phyloP scores from a whole-genome alignment of 345 rosid species.

The Populus euphratica region DNA sequence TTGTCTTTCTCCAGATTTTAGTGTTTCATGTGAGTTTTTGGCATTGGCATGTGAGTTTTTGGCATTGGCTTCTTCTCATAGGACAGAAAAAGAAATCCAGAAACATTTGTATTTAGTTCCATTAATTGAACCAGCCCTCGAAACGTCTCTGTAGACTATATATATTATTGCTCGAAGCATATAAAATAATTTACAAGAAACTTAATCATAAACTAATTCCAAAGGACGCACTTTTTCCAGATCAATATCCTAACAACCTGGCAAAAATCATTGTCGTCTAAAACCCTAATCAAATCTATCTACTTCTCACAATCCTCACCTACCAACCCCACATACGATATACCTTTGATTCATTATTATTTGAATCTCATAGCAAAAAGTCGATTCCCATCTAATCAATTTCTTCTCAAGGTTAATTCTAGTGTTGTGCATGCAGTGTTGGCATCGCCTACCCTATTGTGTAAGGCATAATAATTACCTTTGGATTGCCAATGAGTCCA shows the following conservation, averaged over 20 bases:
- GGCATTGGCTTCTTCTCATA: conserved; percentile 21
- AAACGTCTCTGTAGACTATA: conserved; percentile 14
- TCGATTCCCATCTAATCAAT: conserved; percentile 21
- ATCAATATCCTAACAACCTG: conserved; percentile 14
- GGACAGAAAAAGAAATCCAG: neutral
- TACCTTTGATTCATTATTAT: conserved; percentile 18
- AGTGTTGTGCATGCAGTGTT: neutral
- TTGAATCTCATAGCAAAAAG: conserved; percentile 14
- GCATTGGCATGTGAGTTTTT: conserved; percentile 1
- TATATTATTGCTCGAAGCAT: no score
- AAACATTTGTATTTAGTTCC: neutral
- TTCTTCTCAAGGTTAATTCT: conserved; percentile 36
- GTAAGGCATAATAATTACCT: conserved; percentile 22
- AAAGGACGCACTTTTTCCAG: conserved; percentile 20
- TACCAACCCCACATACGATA: conserved; percentile 23
- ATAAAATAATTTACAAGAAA: neutral
- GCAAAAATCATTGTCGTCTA: conserved; percentile 37
- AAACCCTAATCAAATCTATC: conserved; percentile 26
- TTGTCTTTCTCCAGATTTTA: neutral
- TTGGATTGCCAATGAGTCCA: conserved; percentile 5
- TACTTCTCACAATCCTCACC: conserved; percentile 15
- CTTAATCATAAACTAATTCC: conserved; percentile 14
- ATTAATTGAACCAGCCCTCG: conserved; percentile 29
- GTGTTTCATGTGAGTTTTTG: neutral
- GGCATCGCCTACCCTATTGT: conserved; percentile 4